phyloP scores from a whole-genome alignment of 306 rosid species.

The Begonia loranthoides region DNA sequence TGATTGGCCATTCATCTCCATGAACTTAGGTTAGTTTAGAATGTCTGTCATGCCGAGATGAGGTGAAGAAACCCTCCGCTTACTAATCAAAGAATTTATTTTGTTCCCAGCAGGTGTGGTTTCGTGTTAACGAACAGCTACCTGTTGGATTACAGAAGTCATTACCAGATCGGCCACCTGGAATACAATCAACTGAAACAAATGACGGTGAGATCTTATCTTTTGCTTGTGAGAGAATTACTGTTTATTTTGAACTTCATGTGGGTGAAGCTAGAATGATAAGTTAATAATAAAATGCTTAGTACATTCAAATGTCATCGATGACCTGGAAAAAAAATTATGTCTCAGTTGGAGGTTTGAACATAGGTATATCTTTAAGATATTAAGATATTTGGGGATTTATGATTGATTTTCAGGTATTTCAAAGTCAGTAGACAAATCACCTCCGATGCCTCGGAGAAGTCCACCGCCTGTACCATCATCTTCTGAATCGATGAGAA shows the following conservation, averaged over 20 bases:
- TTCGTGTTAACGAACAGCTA: slow-evolving; percentile 81
- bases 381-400: slow-evolving; percentile 3
- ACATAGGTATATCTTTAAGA: background rate
- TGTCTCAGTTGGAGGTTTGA: background rate
- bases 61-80: slow-evolving; percentile 30
- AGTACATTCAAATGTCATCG: too few species aligned
- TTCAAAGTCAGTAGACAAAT: slow-evolving; percentile 32
- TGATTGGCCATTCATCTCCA: slow-evolving; percentile 99
- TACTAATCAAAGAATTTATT: slow-evolving; percentile 22
- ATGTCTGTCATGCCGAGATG: slow-evolving; percentile 45
- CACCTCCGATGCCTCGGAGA: slow-evolving; percentile 54
- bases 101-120: slow-evolving; percentile 66
- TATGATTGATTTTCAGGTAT: slow-evolving; percentile 34
- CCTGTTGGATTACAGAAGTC: slow-evolving; percentile 75
- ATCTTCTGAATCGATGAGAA: slow-evolving; percentile 38
- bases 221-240: background rate
- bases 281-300: too few species aligned
- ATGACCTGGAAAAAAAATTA: too few species aligned
- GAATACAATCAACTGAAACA: slow-evolving; percentile 27
- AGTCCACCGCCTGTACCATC: slow-evolving; percentile 76
- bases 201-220: slow-evolving; percentile 42
- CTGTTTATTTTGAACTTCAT: too few species aligned
- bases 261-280: too few species aligned
- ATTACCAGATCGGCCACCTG: slow-evolving; percentile 78
- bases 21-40: slow-evolving; percentile 99